Evolutionary conservation across 768 basidiomycete species (phyloP), one percentile per base, ranked within the genome.

Genomic region (Tylopilus subfusipes): DNA sequence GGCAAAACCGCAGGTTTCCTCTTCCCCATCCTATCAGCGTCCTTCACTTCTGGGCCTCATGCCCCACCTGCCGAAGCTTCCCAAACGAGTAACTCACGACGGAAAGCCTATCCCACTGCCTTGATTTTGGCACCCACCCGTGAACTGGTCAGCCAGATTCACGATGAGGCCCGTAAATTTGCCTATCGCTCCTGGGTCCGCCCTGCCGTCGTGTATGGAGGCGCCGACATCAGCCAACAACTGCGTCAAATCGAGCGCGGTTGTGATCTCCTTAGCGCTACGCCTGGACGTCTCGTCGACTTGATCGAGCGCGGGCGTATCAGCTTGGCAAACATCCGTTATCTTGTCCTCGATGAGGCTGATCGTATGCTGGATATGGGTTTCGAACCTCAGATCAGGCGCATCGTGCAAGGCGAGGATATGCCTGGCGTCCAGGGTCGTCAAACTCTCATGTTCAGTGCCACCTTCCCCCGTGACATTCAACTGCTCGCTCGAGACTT

Each of bases 321-420:
- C 79, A 93, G 90, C 68, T 82, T 99, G 57, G 84, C 92, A 61
- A 98, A 98, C 75, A 87, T 99, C 77, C 88, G 92, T 65, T 98
- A 97, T 73, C 88, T 99, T 54, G 97, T 99, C 25, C 87, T 99
- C 51, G 97, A 99, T 66, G 97, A 99, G 77, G 97, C 97, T 57
- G 97, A 99, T 79, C 90, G 97, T 67, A 99, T 99, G 97, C 83
- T 99, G 68, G 97, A 99, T 78, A 99, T 99, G 97, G 97, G 97
- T 87, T 99, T 99, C 80, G 97, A 99, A 74, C 97, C 97, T 52
- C 97, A 98, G 76, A 99, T 99, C 67, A 84, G 97, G 59, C 83
- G 93, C 30, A 99, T 99, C 68, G 97, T 99, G 19, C 92, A 99
- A 73, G 90, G 91, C 63, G 93, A 94, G 67, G 97, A 99, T 71